These are phyloP conservation scores for Populus hybrid DNA, from an alignment of 441 rosid genomes.

Conservation along the genomic window DNA sequence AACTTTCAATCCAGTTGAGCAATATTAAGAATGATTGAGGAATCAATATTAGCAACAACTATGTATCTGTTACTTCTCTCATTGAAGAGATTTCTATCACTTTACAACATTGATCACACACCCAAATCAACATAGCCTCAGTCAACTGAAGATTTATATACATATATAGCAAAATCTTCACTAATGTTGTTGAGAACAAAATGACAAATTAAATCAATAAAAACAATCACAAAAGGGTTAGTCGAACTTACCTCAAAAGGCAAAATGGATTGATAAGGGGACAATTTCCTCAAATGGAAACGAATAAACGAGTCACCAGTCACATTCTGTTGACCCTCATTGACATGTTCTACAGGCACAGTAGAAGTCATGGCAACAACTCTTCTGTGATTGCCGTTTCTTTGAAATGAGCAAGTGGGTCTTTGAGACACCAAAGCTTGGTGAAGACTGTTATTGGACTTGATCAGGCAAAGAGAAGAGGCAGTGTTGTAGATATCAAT, in stretches of 20 bases:
- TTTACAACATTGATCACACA: neutral
- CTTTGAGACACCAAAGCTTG: conserved; percentile 25
- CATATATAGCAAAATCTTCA: neutral
- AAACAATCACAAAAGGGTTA: neutral
- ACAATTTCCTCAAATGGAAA: conserved; percentile 62
- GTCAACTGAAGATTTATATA: neutral
- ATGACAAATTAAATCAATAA: neutral
- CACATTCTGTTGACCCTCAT: conserved; percentile 30
- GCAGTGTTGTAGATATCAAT: conserved; percentile 35
- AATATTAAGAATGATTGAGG: neutral
- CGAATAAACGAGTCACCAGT: conserved; percentile 79
- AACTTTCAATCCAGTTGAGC: neutral
- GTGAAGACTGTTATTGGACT: conserved; percentile 23
- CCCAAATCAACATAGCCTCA: neutral
- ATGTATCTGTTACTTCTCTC: neutral
- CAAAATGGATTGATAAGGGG: conserved; percentile 84
- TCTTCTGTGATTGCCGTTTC: conserved; percentile 25
- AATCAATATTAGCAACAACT: neutral
- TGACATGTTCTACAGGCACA: conserved; percentile 40
- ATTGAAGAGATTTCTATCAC: neutral
- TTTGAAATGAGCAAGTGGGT: conserved; percentile 26
- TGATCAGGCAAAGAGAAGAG: conserved; percentile 31
- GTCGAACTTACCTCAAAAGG: conserved; percentile 66
- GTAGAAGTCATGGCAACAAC: conserved; percentile 46
- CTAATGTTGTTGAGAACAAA: neutral